These are phyloP conservation scores for Thuja plicata DNA, from an alignment of 83 land plant species.

Conservation along the genomic window DNA sequence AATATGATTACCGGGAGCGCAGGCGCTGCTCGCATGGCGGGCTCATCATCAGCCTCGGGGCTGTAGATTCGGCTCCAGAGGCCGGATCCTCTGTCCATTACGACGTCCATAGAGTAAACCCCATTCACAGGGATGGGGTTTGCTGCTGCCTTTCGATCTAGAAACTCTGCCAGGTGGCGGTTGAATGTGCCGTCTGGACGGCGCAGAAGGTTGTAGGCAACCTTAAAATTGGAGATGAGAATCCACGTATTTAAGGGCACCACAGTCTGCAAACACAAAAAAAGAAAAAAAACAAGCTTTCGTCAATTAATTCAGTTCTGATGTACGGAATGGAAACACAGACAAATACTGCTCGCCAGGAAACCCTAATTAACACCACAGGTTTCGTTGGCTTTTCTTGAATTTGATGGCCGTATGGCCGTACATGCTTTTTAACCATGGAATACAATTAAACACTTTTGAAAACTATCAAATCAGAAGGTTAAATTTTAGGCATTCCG, in stretches of 20 bases:
- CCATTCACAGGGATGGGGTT: slow-evolving; percentile 66
- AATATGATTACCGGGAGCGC: slow-evolving; percentile 67
- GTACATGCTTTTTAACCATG: too few relatives aligned
- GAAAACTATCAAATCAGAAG: too few relatives aligned
- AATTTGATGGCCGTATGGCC: neutral
- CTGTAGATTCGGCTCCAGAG: slow-evolving; percentile 75
- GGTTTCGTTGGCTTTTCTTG: neutral
- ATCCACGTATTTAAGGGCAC: slow-evolving; percentile 86
- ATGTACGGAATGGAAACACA: neutral
- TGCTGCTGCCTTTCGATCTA: slow-evolving; percentile 78
- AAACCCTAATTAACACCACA: neutral
- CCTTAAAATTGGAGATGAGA: slow-evolving; percentile 85
- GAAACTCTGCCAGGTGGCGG: slow-evolving; percentile 75
- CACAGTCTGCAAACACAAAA: slow-evolving; percentile 52
- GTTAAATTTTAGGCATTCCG: too few relatives aligned
- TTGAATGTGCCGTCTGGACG: slow-evolving; percentile 92
- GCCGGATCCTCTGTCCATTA: slow-evolving; percentile 50
- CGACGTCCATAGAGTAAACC: slow-evolving; percentile 73
- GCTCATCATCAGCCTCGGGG: slow-evolving; percentile 19
- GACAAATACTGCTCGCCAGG: neutral
- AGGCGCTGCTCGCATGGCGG: slow-evolving; percentile 19
- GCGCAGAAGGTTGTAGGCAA: slow-evolving; percentile 83
- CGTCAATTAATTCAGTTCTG: neutral
- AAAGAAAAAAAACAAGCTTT: neutral
- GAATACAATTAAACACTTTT: too few relatives aligned